Evolutionary conservation across 129 eudicot species (phyloP).

Genomic region (Escallonia herrerae): DNA sequence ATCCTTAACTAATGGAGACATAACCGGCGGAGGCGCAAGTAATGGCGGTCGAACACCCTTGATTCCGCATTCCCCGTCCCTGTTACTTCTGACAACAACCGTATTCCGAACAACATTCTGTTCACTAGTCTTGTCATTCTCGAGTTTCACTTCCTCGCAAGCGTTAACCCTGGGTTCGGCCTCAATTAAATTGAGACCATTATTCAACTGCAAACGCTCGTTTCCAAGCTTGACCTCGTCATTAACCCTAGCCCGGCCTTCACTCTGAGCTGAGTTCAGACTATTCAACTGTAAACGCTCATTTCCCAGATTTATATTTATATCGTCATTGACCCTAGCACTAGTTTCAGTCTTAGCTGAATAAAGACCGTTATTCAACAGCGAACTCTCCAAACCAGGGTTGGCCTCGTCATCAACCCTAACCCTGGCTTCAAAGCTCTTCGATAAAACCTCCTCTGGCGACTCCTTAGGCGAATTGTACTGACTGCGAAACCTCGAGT

Average conservation of each 20-base stretch:
- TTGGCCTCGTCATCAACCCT: conserved; percentile 14
- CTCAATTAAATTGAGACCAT: neutral
- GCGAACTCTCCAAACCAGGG: neutral
- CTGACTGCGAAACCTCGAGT: conserved; percentile 22
- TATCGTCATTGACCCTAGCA: too few relatives aligned
- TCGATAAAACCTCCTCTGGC: conserved; percentile 18
- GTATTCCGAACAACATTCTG: neutral
- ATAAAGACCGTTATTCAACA: too few relatives aligned
- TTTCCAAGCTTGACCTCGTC: conserved; percentile 11
- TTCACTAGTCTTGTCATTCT: neutral
- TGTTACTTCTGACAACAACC: conserved; percentile 12
- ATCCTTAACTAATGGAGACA: conserved; percentile 27
- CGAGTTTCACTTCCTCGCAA: neutral
- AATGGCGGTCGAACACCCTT: conserved; percentile 46
- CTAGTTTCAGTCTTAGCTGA: too few relatives aligned
- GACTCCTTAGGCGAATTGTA: conserved; percentile 12
- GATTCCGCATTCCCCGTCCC: conserved; percentile 37
- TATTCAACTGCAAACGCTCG: neutral
- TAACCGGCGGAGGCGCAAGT: conserved; percentile 54
- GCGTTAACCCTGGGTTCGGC: conserved; percentile 2
- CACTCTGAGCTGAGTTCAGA: conserved; percentile 12
- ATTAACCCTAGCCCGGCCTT: conserved; percentile 5
- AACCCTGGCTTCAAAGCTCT: conserved; percentile 13
- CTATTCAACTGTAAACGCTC: conserved; percentile 9
- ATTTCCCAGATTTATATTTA: conserved; percentile 9